Evolutionary conservation across 768 basidiomycete species (phyloP), one percentile per base, ranked within the genome.

Genomic region (Sarcodon sp.): DNA sequence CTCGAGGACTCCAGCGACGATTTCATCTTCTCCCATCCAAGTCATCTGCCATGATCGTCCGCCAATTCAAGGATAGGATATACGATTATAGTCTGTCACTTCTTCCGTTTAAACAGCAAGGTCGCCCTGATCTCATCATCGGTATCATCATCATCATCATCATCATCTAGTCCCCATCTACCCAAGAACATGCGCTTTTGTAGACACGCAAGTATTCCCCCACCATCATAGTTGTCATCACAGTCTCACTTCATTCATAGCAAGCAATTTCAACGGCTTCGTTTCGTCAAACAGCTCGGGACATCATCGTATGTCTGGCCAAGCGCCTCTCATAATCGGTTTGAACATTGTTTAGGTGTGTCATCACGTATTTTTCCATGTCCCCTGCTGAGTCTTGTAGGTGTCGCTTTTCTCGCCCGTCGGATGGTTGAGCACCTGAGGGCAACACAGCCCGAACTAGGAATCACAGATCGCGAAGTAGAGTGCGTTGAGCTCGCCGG

Each of bases 331-430:
- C 88, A 90, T 55, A 88, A 79, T 50, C 75, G 88, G 0, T 89
- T 91, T 54, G 87, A 90, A 54, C 87, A 91, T 57, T 82, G 74
- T 51, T 65, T 91, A n/a, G 87, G 87, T 83, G 45, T 18, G 62
- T 51, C 16, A 64, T 59, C 31, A 7, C 33, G 43, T 27, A 50
- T 48, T 45, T 45, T 37, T 11, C 18, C 35, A 8, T 21, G 34
- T 2, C 16, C 32, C 43, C 16, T 27, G 43, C 45, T 15, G 45
- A 27, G 27, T 18, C 32, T 33, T 44, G n/a, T 51, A 90, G 87
- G 87, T 27, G 86, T 88, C 12, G 83, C 79, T 0, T 75, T 79
- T 59, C 75, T 90, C 10, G 80, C 85, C 0, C 73, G 82, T 16
- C 62, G 66, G n/a, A 71, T 87, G 66, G 76, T 71, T 1, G 64